Evolutionary conservation across 148 eudicot species (phyloP).

Genomic region (Vaccinium corymbosum): DNA sequence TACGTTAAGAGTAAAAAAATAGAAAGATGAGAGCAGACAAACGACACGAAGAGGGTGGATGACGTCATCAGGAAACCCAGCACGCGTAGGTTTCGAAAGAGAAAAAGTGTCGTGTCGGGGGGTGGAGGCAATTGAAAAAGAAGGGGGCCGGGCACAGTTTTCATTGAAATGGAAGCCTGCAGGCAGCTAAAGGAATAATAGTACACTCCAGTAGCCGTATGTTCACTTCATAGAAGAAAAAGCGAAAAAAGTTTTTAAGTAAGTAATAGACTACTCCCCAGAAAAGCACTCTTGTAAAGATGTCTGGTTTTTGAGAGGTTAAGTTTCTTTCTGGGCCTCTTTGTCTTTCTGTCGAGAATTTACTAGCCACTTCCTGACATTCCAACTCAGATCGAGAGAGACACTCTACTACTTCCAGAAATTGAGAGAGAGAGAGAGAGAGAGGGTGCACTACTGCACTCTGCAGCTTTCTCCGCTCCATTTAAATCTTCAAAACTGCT

Average conservation of each 20-base stretch:
- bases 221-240: background rate
- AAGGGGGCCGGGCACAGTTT: slow-evolving; percentile 6
- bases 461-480: background rate
- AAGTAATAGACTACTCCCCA: background rate
- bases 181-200: background rate
- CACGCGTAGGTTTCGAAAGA: slow-evolving; percentile 16
- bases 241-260: background rate
- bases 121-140: background rate
- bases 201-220: background rate
- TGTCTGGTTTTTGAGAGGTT: background rate
- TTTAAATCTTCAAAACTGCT: background rate
- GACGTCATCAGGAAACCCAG: slow-evolving; percentile 10
- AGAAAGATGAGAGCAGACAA: background rate
- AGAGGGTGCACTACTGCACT: background rate
- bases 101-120: background rate
- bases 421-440: background rate
- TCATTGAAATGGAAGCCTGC: slow-evolving; percentile 17
- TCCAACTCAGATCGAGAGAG: background rate
- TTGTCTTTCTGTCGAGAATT: slow-evolving; percentile 22
- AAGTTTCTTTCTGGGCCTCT: slow-evolving; percentile 9
- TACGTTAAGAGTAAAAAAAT: background rate
- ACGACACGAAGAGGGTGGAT: slow-evolving; percentile 3
- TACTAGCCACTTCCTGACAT: slow-evolving; percentile 3
- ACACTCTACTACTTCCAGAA: background rate
- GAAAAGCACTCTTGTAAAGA: slow-evolving; percentile 4